Evolutionary conservation across 2,329 filamentous ascomycete genomes (phyloP).

Genomic region (Drechslera avenae): DNA sequence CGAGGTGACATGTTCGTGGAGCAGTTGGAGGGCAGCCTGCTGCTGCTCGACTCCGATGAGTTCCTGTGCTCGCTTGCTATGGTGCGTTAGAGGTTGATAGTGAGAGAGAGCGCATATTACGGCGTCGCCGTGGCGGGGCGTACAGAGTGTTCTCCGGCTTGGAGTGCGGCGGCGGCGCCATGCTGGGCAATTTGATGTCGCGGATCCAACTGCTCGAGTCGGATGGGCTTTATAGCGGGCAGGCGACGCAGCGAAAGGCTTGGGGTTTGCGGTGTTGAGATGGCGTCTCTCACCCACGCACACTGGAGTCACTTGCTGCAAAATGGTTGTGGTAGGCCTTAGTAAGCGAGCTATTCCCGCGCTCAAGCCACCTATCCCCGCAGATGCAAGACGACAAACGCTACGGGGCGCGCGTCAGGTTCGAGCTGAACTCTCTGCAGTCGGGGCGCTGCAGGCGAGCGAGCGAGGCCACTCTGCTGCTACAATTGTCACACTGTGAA

Average conservation of each 20-base stretch:
- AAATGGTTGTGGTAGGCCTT: slow-evolving; percentile 23
- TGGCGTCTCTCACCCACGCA: slow-evolving; percentile 24
- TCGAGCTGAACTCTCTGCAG: too few relatives aligned
- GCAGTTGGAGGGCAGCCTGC: slow-evolving; percentile 86
- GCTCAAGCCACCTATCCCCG: neutral
- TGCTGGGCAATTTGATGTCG: slow-evolving; percentile 52
- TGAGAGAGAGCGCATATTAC: neutral
- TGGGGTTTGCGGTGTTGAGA: slow-evolving; percentile 17
- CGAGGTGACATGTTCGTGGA: slow-evolving; percentile 98
- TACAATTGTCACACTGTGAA: too few relatives aligned
- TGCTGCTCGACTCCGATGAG: slow-evolving; percentile 97
- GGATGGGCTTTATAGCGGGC: slow-evolving; percentile 37
- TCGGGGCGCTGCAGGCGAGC: neutral
- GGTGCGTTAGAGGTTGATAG: slow-evolving; percentile 10
- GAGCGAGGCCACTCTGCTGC: neutral
- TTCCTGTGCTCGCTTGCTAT: slow-evolving; percentile 80
- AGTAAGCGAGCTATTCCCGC: slow-evolving; percentile 20
- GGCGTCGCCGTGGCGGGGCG: slow-evolving; percentile 20
- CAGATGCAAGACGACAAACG: neutral
- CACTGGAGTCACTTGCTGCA: slow-evolving; percentile 21
- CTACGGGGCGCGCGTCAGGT: too few relatives aligned
- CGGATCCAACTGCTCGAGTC: slow-evolving; percentile 34
- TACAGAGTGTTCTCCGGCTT: slow-evolving; percentile 96
- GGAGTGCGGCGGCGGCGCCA: slow-evolving; percentile 96
- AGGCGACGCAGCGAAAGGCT: slow-evolving; percentile 32